Conservation (phyloP, 331 rosid genomes). For the Phaseolus coccineus region DNA sequence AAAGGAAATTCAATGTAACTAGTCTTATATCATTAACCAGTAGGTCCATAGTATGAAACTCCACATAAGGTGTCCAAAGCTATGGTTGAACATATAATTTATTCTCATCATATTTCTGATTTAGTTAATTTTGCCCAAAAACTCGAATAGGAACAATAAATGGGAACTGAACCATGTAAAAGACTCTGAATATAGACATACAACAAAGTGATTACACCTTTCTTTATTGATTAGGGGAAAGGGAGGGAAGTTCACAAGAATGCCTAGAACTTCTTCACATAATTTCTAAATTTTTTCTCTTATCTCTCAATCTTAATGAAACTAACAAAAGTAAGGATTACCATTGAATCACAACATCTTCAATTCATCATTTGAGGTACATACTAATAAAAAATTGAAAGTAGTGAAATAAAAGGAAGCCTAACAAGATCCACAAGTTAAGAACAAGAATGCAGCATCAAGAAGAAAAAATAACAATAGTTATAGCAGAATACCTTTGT, state of each 20-base stretch:
- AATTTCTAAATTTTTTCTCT: too few species aligned
- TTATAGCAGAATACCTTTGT: conserved; percentile 57
- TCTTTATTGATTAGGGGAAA: not conserved
- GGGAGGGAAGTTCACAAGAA: too few species aligned
- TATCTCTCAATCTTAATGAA: too few species aligned
- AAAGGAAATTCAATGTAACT: conserved; percentile 16
- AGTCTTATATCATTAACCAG: not conserved
- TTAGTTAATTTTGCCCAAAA: not conserved
- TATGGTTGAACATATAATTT: not conserved
- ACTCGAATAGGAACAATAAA: not conserved
- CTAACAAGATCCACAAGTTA: not conserved
- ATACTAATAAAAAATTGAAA: conserved; percentile 7
- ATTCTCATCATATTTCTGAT: not conserved
- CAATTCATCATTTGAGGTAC: conserved; percentile 1
- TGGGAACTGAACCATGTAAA: not conserved
- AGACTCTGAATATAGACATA: conserved; percentile 20
- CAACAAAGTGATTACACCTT: not conserved
- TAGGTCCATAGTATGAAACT: not conserved
- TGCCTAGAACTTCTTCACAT: too few species aligned
- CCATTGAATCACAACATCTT: conserved; percentile 16
- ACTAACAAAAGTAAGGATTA: conserved; percentile 26
- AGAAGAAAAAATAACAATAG: conserved; percentile 25
- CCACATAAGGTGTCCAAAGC: not conserved
- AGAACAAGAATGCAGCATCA: conserved; percentile 13
- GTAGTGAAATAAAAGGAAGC: not conserved